Conservation (phyloP, 2,329 filamentous ascomycete genomes). For the Cercospora sesami region DNA sequence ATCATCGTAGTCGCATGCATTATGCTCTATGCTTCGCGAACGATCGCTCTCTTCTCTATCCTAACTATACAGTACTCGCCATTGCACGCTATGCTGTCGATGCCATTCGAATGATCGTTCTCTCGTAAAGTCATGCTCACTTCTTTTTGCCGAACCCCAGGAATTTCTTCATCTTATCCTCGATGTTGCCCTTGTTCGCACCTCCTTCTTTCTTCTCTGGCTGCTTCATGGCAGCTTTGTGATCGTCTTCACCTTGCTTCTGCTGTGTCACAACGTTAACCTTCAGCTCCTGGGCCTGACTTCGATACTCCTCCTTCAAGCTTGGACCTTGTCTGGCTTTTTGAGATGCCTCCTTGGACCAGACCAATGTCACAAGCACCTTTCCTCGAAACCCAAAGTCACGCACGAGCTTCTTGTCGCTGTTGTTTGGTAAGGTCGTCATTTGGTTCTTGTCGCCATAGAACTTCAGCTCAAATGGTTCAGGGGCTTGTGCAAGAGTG, state of each 20-base stretch:
- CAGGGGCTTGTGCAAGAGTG: constrained; percentile 61
- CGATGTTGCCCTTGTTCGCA: constrained; percentile 38
- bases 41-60: neutral
- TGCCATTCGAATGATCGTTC: neutral
- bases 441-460: constrained; percentile 52
- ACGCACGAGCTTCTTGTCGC: constrained; percentile 62
- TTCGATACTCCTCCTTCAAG: constrained; percentile 59
- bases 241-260: constrained; percentile 27
- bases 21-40: neutral
- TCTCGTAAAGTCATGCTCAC: constrained; percentile 3
- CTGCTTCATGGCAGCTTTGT: constrained; percentile 32
- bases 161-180: constrained; percentile 66
- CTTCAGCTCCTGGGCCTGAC: constrained; percentile 65
- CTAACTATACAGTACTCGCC: neutral
- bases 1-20: neutral
- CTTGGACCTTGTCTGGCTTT: constrained; percentile 59
- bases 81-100: constrained; percentile 4
- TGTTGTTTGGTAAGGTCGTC: constrained; percentile 27
- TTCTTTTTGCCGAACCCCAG: constrained; percentile 69
- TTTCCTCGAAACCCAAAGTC: constrained; percentile 69
- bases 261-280: constrained; percentile 60
- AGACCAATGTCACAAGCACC: constrained; percentile 74
- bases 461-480: constrained; percentile 71
- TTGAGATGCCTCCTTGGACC: constrained; percentile 64
- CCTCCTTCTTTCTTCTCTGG: constrained; percentile 31